phyloP scores from a whole-genome alignment of 2,329 filamentous ascomycete species.

The Fusarium sp. region DNA sequence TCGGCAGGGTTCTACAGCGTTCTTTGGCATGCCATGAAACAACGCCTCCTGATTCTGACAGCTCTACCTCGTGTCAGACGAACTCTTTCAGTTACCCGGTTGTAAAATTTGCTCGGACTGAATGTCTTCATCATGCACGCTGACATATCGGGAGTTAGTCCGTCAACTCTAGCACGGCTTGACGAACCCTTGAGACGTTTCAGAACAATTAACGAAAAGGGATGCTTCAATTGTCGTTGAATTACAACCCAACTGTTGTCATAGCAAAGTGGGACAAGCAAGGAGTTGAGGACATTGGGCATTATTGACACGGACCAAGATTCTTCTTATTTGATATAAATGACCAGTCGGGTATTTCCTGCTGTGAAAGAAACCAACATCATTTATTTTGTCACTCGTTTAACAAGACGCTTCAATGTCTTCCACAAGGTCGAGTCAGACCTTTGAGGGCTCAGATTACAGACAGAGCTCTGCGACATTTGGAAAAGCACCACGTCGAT shows the following conservation, averaged over 20 bases:
- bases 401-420: background rate
- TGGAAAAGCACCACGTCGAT: background rate
- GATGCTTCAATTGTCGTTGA: background rate
- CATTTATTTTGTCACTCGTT: background rate
- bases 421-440: background rate
- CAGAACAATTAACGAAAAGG: background rate
- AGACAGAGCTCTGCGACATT: background rate
- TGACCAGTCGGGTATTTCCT: background rate
- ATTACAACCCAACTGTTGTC: background rate
- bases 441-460: background rate
- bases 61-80: background rate
- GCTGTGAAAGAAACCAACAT: fast-evolving
- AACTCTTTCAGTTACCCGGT: background rate
- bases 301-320: background rate
- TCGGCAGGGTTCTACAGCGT: background rate
- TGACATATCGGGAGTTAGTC: background rate
- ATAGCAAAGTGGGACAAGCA: background rate
- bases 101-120: background rate
- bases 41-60: background rate
- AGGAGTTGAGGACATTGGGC: background rate
- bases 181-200: background rate
- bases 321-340: background rate
- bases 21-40: background rate
- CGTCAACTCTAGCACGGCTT: too few species aligned
- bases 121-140: background rate